Evolutionary conservation across 163 green algal species (phyloP).

Genomic region (Chlamydomonas reinhardtii): DNA sequence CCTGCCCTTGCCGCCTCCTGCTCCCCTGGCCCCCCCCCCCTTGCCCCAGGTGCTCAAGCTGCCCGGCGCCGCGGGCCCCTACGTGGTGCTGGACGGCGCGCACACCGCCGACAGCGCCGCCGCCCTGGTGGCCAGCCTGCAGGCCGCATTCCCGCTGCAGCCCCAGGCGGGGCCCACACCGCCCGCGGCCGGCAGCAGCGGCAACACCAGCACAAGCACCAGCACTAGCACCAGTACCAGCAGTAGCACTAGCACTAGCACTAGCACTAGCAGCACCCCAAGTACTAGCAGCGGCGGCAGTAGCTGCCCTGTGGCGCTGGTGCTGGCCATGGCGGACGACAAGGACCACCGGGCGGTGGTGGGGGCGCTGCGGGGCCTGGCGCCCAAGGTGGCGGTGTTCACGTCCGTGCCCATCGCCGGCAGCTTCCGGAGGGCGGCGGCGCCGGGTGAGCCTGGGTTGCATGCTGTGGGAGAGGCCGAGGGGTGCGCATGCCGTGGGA

Average conservation of each 20-base stretch:
- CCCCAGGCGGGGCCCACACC: constrained; percentile 92
- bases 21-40: not conserved
- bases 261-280: not conserved
- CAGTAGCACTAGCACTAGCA: not conserved
- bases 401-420: constrained; percentile 80
- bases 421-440: constrained; percentile 52
- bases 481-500: no score
- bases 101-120: constrained; percentile 84
- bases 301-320: constrained; percentile 70
- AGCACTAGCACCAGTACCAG: not conserved
- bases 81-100: constrained; percentile 87
- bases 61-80: constrained; percentile 12
- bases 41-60: constrained; percentile 15
- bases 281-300: not conserved
- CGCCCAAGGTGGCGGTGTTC: constrained; percentile 78
- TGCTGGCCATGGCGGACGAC: constrained; percentile 89
- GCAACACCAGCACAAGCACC: not conserved
- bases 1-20: no score
- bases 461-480: no score
- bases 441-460: constrained; percentile 70
- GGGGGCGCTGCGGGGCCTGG: constrained; percentile 55
- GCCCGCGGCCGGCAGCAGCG: no score
- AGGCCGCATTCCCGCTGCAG: constrained; percentile 66
- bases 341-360: constrained; percentile 82
- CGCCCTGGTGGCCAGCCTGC: constrained; percentile 62